These are phyloP conservation scores for Colletotrichum camelliae DNA, from an alignment of 2,329 filamentous ascomycete species.

Conservation along the genomic window DNA sequence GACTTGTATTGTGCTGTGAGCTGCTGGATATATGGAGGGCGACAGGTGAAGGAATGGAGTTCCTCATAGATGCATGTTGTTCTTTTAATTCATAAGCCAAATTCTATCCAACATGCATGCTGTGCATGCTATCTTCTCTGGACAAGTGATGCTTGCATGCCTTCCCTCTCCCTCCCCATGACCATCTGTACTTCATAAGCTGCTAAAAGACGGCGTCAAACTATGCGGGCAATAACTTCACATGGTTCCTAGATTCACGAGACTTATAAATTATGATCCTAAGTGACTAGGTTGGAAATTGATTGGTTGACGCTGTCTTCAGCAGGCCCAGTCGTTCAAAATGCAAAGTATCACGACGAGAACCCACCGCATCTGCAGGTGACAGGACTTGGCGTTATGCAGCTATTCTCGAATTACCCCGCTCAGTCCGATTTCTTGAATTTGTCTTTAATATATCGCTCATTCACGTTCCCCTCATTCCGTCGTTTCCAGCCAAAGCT, in stretches of 20 bases:
- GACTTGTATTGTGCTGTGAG: not conserved
- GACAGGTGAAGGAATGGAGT: not conserved
- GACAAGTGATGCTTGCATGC: no score
- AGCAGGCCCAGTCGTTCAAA: not conserved
- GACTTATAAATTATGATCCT: not conserved
- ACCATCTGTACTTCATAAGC: not conserved
- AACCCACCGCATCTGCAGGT: not conserved
- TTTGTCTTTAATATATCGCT: not conserved
- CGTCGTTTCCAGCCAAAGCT: not conserved
- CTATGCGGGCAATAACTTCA: not conserved
- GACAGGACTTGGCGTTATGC: not conserved
- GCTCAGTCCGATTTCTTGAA: not conserved
- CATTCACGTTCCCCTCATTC: not conserved
- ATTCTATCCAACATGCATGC: no score
- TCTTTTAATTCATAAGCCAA: no score
- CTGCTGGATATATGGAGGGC: not conserved
- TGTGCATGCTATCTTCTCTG: no score
- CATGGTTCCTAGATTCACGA: not conserved
- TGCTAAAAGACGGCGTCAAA: not conserved
- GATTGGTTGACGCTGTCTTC: not conserved
- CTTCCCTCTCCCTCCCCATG: not conserved
- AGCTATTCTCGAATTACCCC: not conserved
- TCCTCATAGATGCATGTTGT: not conserved
- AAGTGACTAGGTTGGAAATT: not conserved
- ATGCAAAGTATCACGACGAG: rapidly evolving